Percentiles rank a stretch among this genome's conserved stretches.
These are phyloP conservation scores for Solanum chmielewskii DNA, from an alignment of 257 asterid species.

Conservation along the genomic window DNA sequence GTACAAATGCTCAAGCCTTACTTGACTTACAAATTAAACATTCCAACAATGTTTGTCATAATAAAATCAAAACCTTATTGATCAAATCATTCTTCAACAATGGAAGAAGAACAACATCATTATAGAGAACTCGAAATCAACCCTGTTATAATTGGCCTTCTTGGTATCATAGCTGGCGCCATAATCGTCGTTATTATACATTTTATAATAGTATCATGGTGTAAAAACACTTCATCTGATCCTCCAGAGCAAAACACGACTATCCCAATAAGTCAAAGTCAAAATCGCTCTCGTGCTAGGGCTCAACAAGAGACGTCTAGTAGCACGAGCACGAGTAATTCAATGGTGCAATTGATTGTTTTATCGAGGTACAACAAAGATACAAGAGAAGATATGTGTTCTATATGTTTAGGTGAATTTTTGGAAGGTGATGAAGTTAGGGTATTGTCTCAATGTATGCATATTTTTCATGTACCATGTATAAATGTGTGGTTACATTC, in stretches of 20 bases:
- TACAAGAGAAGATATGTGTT: conserved; percentile 31
- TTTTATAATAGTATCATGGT: conserved; percentile 6
- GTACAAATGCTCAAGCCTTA: background rate
- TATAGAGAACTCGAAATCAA: conserved; percentile 11
- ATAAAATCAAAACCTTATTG: background rate
- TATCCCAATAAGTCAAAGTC: background rate
- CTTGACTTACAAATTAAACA: background rate
- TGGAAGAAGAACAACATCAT: conserved; percentile 9
- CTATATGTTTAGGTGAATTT: conserved; percentile 21
- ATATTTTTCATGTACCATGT: conserved; percentile 15
- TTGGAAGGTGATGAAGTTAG: conserved; percentile 17
- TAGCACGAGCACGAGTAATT: background rate
- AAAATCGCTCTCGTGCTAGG: background rate
- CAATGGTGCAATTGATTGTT: conserved; percentile 17
- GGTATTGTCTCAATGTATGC: conserved; percentile 13
- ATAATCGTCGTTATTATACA: conserved; percentile 36
- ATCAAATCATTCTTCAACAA: background rate
- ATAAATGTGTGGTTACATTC: conserved; percentile 37
- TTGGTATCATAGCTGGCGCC: conserved; percentile 47
- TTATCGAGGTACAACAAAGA: background rate
- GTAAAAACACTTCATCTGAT: background rate
- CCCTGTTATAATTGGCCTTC: conserved; percentile 36
- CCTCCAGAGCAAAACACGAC: background rate
- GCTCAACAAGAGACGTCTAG: background rate
- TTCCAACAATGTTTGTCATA: background rate